Evolutionary conservation across 2,329 filamentous ascomycete genomes (phyloP).

Genomic region (Botrytis hyacinthi): DNA sequence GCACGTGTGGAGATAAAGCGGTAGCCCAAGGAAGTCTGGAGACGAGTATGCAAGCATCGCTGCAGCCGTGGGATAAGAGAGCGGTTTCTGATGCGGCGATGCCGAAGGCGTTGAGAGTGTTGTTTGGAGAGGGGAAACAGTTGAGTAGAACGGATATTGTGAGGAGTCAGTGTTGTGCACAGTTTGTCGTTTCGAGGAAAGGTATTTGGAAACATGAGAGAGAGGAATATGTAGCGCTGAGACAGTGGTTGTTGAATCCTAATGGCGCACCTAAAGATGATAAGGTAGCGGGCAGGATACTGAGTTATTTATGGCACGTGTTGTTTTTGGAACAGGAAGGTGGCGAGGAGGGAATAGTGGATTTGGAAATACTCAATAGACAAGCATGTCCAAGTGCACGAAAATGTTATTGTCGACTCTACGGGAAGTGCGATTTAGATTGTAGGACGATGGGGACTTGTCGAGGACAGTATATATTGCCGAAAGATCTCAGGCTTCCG

Average conservation of each 20-base stretch:
- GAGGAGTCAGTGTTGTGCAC: constrained; percentile 53
- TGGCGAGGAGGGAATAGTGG: constrained; percentile 10
- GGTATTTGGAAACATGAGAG: constrained; percentile 48
- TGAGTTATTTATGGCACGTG: constrained; percentile 51
- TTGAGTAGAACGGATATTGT: constrained; percentile 45
- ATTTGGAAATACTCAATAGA: constrained; percentile 28
- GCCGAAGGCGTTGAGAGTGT: constrained; percentile 38
- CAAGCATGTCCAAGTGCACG: constrained; percentile 30
- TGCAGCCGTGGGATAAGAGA: constrained; percentile 46
- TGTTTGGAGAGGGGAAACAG: constrained; percentile 42
- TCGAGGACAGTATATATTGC: constrained; percentile 29
- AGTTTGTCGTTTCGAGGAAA: constrained; percentile 52
- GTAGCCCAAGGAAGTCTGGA: constrained; percentile 45
- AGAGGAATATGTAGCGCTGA: constrained; percentile 51
- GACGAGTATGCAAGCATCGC: constrained; percentile 40
- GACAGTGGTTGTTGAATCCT: constrained; percentile 52
- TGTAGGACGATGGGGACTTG: constrained; percentile 27
- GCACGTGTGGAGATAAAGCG: constrained; percentile 41
- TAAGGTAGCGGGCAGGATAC: constrained; percentile 44
- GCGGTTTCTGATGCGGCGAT: constrained; percentile 42
- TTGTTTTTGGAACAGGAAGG: constrained; percentile 41
- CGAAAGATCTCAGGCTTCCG: constrained; percentile 27
- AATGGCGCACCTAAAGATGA: constrained; percentile 44
- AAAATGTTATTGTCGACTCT: constrained; percentile 33
- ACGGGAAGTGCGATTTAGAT: constrained; percentile 30